These are phyloP conservation scores for Encephalitozoon hellem DNA, from an alignment of 371 early-diverging fungal species.

Conservation along the genomic window DNA sequence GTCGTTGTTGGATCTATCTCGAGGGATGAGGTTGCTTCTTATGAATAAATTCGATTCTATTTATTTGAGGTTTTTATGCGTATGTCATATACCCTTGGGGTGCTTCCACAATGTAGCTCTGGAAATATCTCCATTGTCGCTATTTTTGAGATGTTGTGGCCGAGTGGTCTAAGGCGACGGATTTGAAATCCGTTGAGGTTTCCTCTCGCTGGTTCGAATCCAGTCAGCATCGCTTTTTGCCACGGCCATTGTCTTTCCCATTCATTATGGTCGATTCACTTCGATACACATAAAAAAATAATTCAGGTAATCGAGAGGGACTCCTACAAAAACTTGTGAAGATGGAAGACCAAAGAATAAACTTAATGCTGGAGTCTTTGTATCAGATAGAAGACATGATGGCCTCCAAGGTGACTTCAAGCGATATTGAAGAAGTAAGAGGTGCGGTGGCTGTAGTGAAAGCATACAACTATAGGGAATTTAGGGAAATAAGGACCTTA, in stretches of 20 bases:
- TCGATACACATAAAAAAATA: background rate
- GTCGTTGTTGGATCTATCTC: slow-evolving; percentile 42
- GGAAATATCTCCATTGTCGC: no score
- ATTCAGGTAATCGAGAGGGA: background rate
- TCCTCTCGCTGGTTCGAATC: slow-evolving; percentile 38
- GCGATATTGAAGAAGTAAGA: background rate
- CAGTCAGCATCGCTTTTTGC: slow-evolving; percentile 16
- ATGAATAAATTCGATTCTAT: slow-evolving; percentile 22
- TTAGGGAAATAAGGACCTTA: background rate
- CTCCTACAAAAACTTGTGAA: background rate
- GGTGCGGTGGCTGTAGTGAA: background rate
- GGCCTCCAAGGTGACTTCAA: background rate
- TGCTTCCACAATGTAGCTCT: no score
- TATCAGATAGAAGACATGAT: background rate
- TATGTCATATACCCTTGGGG: no score
- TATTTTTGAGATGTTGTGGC: background rate
- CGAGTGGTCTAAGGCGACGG: slow-evolving; percentile 38
- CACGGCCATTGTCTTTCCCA: no score
- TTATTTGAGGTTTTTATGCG: background rate
- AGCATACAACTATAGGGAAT: background rate
- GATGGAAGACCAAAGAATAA: background rate
- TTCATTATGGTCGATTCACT: no score
- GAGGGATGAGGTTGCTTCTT: slow-evolving; percentile 36
- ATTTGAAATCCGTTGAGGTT: slow-evolving; percentile 36
- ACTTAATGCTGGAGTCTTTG: background rate